Evolutionary conservation across 2,329 filamentous ascomycete genomes (phyloP).

Genomic region (Fusarium pseudoanthophilum): DNA sequence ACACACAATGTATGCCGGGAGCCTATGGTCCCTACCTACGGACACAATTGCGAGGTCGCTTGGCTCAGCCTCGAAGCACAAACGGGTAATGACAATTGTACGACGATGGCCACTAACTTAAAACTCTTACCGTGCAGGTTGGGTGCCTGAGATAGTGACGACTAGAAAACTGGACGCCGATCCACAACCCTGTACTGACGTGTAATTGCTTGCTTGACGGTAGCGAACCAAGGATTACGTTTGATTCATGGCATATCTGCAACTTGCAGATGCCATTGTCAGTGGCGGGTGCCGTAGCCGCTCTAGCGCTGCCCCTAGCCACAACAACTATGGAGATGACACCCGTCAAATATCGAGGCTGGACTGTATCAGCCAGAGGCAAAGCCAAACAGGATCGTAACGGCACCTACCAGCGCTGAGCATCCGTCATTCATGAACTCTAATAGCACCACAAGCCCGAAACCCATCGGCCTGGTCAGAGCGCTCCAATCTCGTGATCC

Average conservation of each 20-base stretch:
- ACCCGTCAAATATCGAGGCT: constrained; percentile 40
- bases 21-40: constrained; percentile 4
- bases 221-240: constrained; percentile 32
- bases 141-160: neutral
- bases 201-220: constrained; percentile 36
- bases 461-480: constrained; percentile 45
- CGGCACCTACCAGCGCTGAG: constrained; percentile 28
- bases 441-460: constrained; percentile 41
- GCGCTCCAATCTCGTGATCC: constrained; percentile 42
- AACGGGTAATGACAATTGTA: constrained; percentile 1
- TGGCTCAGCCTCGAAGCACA: constrained; percentile 15
- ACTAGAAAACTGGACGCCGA: constrained; percentile 13
- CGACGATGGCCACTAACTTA: neutral
- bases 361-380: constrained; percentile 28
- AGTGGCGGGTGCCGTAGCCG: constrained; percentile 46
- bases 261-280: constrained; percentile 41
- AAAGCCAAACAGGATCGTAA: constrained; percentile 28
- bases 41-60: constrained; percentile 6
- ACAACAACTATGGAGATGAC: constrained; percentile 41
- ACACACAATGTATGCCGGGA: constrained; percentile 34
- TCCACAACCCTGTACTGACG: constrained; percentile 32
- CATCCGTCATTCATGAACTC: constrained; percentile 41
- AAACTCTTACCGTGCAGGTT: neutral
- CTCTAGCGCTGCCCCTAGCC: constrained; percentile 43
- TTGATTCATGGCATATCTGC: constrained; percentile 38